Evolutionary conservation across 371 early-diverging fungal genomes (phyloP), one percentile per base, ranked within the genome.

Genomic region (Fennellomyces sp.): DNA sequence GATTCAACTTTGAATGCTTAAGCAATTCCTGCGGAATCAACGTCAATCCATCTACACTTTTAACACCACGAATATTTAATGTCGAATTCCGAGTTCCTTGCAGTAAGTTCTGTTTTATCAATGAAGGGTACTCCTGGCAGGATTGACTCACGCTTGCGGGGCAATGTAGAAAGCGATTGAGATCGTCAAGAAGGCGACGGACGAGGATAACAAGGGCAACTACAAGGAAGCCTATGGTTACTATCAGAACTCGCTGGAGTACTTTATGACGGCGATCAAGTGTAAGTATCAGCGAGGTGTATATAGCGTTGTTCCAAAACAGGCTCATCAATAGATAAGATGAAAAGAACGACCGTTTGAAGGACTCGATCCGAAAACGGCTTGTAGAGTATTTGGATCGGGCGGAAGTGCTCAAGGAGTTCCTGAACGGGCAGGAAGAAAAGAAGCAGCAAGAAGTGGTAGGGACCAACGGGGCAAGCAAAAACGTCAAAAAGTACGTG

Each of bases 261-360:
- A 93, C 72, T 98, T 97, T 70, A 83, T 95, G 88, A 88, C 89
- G 26, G 97, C 97, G 3, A 85, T 98, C 61, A 97, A 96, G 81
- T 97, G 96, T 95, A 82, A 80, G 81, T 39, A 29, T 21, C 11
- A 8, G 29, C 7, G 27, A 55, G 13, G 13, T 29, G n/a, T 28
- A 12, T 29, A 11, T 5, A 19, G 15, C 11, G 21, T 23, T 42
- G 6, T 19, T 5, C 17, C 23, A 58, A 26, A 38, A 26, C n/a
- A 50, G 27, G 10, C 8, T 7, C 7, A 21, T 10, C 5, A n/a
- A 27, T 21, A 12, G 1, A 27, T n/a, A 74, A 97, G 96, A 98
- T 66, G 97, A 98, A 68, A 96, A 94, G 79, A 95, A 95, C 65
- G 96, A 97, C 47, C 82, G 88, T 41, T 70, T 85, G 42, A 91